A percentile compares a stretch with the other conserved stretches of the same genome.
These are phyloP conservation scores for Phycomyces blakesleeanus DNA, from an alignment of 192 early-diverging fungal species.

Conservation along the genomic window DNA sequence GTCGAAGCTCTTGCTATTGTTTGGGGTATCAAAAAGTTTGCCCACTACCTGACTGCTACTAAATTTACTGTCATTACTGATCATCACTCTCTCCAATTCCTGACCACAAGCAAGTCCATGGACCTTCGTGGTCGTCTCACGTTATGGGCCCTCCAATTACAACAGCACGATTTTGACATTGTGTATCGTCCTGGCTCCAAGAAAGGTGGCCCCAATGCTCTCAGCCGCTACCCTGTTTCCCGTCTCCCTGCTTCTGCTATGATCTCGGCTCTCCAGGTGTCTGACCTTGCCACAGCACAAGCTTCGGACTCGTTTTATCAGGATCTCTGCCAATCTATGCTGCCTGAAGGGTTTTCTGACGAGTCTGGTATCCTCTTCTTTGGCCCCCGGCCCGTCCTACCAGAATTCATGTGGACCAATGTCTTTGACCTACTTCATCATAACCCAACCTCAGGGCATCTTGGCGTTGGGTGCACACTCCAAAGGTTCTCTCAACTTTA, in stretches of 20 bases:
- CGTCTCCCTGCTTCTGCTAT: background rate
- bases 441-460: constrained; percentile 3
- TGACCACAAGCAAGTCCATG: background rate
- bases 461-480: background rate
- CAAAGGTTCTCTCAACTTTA: background rate
- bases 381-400: background rate
- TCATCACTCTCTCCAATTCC: constrained; percentile 5
- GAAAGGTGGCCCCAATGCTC: constrained; percentile 5
- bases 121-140: background rate
- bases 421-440: constrained; percentile 1
- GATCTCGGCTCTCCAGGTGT: background rate
- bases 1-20: background rate
- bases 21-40: constrained; percentile 8
- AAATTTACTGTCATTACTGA: background rate
- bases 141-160: background rate
- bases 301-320: background rate
- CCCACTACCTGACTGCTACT: background rate
- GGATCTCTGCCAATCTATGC: background rate
- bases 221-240: constrained; percentile 1
- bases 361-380: constrained; percentile 12
- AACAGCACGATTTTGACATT: constrained; percentile 7
- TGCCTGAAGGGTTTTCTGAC: background rate
- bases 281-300: background rate
- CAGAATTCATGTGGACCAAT: background rate
- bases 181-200: background rate